Percentiles rank a stretch among this genome's conserved stretches.
Conservation (phyloP, 352 stramenopile genomes). For the Globisporangium nunn region DNA sequence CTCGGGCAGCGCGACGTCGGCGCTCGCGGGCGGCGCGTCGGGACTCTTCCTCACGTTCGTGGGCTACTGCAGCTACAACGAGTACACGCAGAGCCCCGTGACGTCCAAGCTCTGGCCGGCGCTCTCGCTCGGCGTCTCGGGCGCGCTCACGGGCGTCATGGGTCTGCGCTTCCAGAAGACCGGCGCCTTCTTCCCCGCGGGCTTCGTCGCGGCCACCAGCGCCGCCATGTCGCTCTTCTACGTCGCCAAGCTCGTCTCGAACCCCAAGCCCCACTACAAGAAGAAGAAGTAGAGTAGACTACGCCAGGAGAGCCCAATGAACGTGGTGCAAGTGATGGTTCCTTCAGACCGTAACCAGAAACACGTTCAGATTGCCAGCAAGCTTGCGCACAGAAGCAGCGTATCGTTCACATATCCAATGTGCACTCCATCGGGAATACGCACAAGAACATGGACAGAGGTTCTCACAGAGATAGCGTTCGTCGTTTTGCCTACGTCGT, state of each 20-base stretch:
- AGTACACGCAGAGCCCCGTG: constrained; percentile 74
- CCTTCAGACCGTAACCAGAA: too few relatives aligned
- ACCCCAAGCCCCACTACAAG: constrained; percentile 74
- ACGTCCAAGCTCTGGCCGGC: constrained; percentile 77
- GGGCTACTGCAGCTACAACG: constrained; percentile 80
- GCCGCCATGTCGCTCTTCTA: constrained; percentile 80
- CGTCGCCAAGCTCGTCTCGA: constrained; percentile 58
- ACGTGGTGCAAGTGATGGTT: too few relatives aligned
- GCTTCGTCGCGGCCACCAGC: constrained; percentile 52
- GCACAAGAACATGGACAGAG: too few relatives aligned
- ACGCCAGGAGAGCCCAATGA: too few relatives aligned
- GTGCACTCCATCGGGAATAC: too few relatives aligned
- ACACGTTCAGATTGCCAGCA: too few relatives aligned
- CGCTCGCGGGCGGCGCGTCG: constrained; percentile 50
- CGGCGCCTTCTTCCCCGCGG: constrained; percentile 62
- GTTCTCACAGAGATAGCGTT: too few relatives aligned
- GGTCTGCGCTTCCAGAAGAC: constrained; percentile 71
- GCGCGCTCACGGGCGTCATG: constrained; percentile 68
- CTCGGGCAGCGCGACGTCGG: constrained; percentile 61
- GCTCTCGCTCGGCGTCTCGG: constrained; percentile 54
- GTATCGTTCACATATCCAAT: too few relatives aligned
- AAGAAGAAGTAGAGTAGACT: constrained; percentile 40
- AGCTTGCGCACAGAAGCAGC: too few relatives aligned
- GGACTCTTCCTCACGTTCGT: constrained; percentile 73
- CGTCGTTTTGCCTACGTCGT: too few relatives aligned